These are phyloP conservation scores for Sporothrix brasiliensis DNA, from an alignment of 2,329 filamentous ascomycete species.

Conservation along the genomic window DNA sequence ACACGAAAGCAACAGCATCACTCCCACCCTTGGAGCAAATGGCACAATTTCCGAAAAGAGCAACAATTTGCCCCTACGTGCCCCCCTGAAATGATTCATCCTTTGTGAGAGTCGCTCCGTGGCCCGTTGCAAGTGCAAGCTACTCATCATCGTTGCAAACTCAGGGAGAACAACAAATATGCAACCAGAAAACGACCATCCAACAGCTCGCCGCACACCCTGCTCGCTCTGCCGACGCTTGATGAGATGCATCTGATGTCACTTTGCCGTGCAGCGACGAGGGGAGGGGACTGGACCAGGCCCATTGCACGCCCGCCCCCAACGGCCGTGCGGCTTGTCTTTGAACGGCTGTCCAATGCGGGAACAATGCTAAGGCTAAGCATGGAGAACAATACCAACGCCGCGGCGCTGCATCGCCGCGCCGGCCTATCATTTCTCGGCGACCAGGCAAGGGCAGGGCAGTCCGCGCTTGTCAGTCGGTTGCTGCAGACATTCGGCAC, in stretches of 20 bases:
- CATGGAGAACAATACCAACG: conserved; percentile 31
- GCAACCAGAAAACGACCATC: neutral
- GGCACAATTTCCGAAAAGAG: conserved; percentile 25
- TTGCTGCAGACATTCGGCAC: neutral
- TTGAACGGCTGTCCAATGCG: conserved; percentile 15
- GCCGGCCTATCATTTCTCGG: conserved; percentile 2
- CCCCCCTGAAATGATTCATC: neutral
- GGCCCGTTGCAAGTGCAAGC: neutral
- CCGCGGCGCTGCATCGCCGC: conserved; percentile 6
- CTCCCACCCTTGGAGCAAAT: neutral
- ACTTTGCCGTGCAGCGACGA: neutral
- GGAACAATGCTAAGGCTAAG: conserved; percentile 34
- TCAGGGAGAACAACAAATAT: neutral
- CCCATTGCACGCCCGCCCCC: neutral
- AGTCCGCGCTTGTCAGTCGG: neutral
- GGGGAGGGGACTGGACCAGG: neutral
- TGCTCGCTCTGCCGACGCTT: neutral
- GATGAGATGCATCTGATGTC: conserved; percentile 12
- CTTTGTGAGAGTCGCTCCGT: neutral
- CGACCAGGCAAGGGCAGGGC: conserved; percentile 1
- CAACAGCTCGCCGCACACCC: neutral
- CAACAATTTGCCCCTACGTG: neutral
- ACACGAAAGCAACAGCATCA: neutral
- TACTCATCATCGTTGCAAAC: neutral
- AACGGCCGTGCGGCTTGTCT: neutral